A percentile compares a stretch with the other conserved stretches of the same genome.
Conservation (phyloP, 768 basidiomycete species). For the Naganishia kalamii region DNA sequence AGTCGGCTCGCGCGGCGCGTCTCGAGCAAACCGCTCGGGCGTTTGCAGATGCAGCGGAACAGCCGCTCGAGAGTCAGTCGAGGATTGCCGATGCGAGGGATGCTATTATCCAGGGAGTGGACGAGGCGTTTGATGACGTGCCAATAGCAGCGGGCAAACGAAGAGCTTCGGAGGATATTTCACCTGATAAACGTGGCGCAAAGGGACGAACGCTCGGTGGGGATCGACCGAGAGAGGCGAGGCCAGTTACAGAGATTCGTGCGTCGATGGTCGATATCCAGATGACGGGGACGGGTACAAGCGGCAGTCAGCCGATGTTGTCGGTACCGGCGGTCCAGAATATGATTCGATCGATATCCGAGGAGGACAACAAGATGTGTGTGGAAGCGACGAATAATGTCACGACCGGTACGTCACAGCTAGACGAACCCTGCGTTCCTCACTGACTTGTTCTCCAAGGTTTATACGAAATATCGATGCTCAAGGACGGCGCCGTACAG, state of each 20-base stretch:
- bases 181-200: conserved; percentile 43
- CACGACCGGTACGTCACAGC: neutral
- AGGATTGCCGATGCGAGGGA: conserved; percentile 30
- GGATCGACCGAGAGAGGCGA: conserved; percentile 54
- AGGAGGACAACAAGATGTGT: conserved; percentile 58
- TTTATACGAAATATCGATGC: neutral
- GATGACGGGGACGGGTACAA: neutral
- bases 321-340: conserved; percentile 61
- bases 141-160: conserved; percentile 5
- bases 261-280: conserved; percentile 24
- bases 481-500: conserved; percentile 56
- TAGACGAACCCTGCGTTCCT: neutral
- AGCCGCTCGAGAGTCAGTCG: conserved; percentile 31
- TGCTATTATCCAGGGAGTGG: conserved; percentile 36
- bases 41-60: conserved; percentile 36
- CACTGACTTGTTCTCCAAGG: neutral
- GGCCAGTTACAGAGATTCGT: conserved; percentile 57
- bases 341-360: conserved; percentile 57
- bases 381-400: conserved; percentile 68
- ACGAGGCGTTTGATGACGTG: conserved; percentile 29
- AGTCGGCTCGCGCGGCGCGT: conserved; percentile 6
- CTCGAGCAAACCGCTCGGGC: conserved; percentile 22
- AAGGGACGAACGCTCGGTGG: conserved; percentile 66
- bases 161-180: conserved; percentile 11
- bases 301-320: conserved; percentile 46